Percentiles rank a stretch among this genome's conserved stretches.
These are phyloP conservation scores for Hyphodiscus hymeniophilus DNA, from an alignment of 495 filamentous ascomycete genomes.

Conservation along the genomic window DNA sequence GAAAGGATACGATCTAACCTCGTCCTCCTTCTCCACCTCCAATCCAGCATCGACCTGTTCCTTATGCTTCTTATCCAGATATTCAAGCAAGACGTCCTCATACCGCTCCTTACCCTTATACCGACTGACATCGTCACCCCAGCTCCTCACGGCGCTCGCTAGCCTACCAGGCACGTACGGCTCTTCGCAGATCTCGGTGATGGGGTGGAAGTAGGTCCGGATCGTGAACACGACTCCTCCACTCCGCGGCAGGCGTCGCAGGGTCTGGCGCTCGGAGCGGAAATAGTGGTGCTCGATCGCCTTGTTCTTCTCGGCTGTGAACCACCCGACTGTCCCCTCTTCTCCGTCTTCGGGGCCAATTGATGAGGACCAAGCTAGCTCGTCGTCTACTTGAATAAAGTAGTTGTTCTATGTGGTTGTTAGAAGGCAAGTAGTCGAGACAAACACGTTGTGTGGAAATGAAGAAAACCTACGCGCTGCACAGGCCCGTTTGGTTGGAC, in stretches of 20 bases:
- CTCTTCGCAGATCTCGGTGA: conserved; percentile 58
- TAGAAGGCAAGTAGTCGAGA: conserved; percentile 5
- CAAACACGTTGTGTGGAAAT: background rate
- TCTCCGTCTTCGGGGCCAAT: conserved; percentile 65
- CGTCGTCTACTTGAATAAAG: conserved; percentile 72
- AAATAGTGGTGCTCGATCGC: conserved; percentile 72
- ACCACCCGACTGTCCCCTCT: conserved; percentile 54
- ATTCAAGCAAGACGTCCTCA: conserved; percentile 72
- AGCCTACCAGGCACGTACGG: conserved; percentile 63
- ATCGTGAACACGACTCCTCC: conserved; percentile 79
- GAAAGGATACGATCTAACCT: conserved; percentile 38
- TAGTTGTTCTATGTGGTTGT: conserved; percentile 43
- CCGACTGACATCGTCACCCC: conserved; percentile 73
- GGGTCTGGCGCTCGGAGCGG: conserved; percentile 68
- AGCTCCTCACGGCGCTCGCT: conserved; percentile 69
- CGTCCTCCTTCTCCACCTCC: conserved; percentile 51
- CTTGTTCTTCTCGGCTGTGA: conserved; percentile 67
- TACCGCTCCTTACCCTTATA: conserved; percentile 85
- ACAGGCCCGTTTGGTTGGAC: conserved; percentile 58
- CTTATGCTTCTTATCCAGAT: conserved; percentile 68
- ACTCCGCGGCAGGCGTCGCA: conserved; percentile 62
- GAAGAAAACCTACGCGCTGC: conserved; percentile 26
- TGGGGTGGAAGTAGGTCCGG: conserved; percentile 67
- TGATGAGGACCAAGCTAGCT: conserved; percentile 60
- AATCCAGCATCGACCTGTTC: conserved; percentile 65